A percentile compares a stretch with the other conserved stretches of the same genome.
phyloP scores from a whole-genome alignment of 2,329 filamentous ascomycete species.

The Diaporthe capsici region DNA sequence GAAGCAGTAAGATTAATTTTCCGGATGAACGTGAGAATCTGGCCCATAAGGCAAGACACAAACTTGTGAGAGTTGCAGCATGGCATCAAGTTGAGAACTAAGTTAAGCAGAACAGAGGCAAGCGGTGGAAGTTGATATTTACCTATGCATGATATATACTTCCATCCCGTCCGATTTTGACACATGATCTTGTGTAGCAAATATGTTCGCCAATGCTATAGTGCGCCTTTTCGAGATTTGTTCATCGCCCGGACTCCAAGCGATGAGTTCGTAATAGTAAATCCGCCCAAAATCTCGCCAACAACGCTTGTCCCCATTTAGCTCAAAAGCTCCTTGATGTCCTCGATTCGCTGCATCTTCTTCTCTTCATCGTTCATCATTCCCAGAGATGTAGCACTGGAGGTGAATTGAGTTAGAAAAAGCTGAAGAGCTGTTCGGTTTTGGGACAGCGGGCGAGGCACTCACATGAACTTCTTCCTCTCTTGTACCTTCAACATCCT shows the following conservation, averaged over 20 bases:
- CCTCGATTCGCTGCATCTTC: constrained; percentile 89
- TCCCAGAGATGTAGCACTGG: constrained; percentile 90
- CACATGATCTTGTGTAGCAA: background rate
- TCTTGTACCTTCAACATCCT: constrained; percentile 96
- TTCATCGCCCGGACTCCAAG: background rate
- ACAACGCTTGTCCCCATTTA: constrained; percentile 47
- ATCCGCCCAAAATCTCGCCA: background rate
- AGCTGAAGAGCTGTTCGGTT: background rate
- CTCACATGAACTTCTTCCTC: constrained; percentile 94
- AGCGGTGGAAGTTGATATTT: background rate
- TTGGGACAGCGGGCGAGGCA: constrained; percentile 47
- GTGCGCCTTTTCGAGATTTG: background rate
- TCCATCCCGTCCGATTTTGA: background rate
- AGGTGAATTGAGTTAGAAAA: constrained; percentile 43
- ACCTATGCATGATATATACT: background rate
- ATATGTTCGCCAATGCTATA: background rate
- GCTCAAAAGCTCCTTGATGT: constrained; percentile 91
- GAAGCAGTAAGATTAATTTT: background rate
- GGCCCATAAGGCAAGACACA: background rate
- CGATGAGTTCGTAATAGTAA: background rate
- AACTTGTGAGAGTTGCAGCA: background rate
- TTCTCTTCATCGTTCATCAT: constrained; percentile 98
- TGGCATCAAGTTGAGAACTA: background rate
- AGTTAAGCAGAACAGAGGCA: background rate
- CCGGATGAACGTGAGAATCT: too few species aligned